A percentile compares a stretch with the other conserved stretches of the same genome.
Evolutionary conservation across 2,329 filamentous ascomycete species (phyloP).

Genomic region (Xylaria sp.): DNA sequence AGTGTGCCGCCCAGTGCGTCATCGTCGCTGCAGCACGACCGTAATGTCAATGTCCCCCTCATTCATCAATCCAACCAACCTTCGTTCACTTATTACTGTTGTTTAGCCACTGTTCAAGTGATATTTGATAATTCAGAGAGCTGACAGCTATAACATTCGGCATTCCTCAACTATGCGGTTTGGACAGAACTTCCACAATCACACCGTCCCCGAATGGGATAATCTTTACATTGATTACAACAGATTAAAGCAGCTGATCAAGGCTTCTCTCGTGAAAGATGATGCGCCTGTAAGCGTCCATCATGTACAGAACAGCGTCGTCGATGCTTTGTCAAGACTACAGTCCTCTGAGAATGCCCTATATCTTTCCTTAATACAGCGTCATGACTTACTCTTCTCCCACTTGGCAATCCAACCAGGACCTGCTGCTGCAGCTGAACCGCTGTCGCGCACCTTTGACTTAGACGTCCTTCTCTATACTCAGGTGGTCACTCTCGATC

Average conservation of each 20-base stretch:
- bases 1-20: neutral
- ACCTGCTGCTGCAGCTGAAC: neutral
- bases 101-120: neutral
- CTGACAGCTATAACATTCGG: neutral
- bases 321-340: slow-evolving; percentile 7
- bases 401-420: neutral
- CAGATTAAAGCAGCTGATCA: slow-evolving; percentile 15
- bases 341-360: neutral
- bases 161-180: slow-evolving; percentile 3
- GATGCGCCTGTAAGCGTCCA: neutral
- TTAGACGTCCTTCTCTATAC: neutral
- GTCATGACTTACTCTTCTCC: slow-evolving; percentile 4
- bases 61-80: neutral
- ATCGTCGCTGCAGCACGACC: neutral
- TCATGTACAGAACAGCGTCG: neutral
- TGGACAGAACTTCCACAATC: slow-evolving; percentile 8
- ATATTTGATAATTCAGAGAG: neutral
- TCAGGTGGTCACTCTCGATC: neutral
- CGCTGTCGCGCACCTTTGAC: neutral
- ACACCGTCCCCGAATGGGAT: slow-evolving; percentile 13
- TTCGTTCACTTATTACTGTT: neutral
- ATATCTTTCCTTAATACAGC: slow-evolving; percentile 8
- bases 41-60: neutral
- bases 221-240: slow-evolving; percentile 10
- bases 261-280: neutral